phyloP scores from a whole-genome alignment of 1,284 basidiomycete genomes.

The Malassezia nana region DNA sequence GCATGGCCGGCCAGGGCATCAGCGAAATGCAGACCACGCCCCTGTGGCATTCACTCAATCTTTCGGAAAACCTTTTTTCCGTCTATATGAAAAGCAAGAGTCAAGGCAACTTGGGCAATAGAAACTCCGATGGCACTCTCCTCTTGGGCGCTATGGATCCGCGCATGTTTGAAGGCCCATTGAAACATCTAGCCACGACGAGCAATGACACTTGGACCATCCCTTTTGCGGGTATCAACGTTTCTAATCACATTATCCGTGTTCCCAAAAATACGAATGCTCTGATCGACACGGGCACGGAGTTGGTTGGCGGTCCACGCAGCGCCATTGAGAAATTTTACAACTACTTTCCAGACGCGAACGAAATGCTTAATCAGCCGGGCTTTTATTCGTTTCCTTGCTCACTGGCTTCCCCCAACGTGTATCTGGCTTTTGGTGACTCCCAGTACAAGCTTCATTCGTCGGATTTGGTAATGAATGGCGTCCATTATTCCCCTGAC shows the following conservation, averaged over 20 bases:
- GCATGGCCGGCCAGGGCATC: constrained; percentile 46
- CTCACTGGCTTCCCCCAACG: constrained; percentile 15
- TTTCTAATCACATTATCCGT: constrained; percentile 12
- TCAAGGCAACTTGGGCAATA: neutral
- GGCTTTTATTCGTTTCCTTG: constrained; percentile 44
- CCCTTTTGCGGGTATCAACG: constrained; percentile 22
- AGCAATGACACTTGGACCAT: constrained; percentile 33
- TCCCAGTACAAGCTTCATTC: constrained; percentile 27
- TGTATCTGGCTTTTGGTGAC: constrained; percentile 31
- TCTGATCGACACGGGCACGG: constrained; percentile 44
- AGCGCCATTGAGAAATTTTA: constrained; percentile 27
- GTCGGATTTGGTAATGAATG: constrained; percentile 19
- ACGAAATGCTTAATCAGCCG: constrained; percentile 8
- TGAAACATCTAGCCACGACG: constrained; percentile 25
- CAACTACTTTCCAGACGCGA: constrained; percentile 25
- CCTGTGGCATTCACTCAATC: constrained; percentile 56
- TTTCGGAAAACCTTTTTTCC: neutral
- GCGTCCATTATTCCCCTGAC: neutral
- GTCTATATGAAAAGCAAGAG: neutral
- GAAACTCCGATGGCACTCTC: constrained; percentile 25
- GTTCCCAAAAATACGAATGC: constrained; percentile 21
- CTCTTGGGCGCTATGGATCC: constrained; percentile 34
- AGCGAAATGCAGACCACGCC: constrained; percentile 53
- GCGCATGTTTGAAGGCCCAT: constrained; percentile 26
- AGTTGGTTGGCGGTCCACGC: constrained; percentile 38